phyloP scores from a whole-genome alignment of 495 filamentous ascomycete genomes.

The Sordaria brevicollis region DNA sequence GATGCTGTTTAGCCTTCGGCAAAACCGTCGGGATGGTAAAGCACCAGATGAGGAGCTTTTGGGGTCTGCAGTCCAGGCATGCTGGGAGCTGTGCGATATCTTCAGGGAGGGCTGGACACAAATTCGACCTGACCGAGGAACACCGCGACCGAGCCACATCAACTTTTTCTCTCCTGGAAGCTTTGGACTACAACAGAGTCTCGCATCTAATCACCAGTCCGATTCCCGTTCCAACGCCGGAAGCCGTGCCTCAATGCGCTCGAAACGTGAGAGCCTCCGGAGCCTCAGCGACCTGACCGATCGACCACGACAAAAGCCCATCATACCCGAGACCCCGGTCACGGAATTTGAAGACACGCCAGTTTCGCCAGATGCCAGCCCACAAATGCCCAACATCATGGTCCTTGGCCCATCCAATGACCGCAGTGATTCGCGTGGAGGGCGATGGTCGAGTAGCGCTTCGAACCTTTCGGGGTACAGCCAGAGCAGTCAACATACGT shows the following conservation, averaged over 20 bases:
- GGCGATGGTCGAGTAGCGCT: conserved; percentile 64
- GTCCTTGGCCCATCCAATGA: conserved; percentile 59
- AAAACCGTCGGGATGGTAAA: conserved; percentile 67
- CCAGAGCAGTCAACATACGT: conserved; percentile 57
- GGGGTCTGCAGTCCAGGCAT: conserved; percentile 79
- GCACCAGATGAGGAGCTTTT: conserved; percentile 70
- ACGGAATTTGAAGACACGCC: conserved; percentile 88
- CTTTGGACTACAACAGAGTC: conserved; percentile 11
- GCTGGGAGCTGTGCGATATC: conserved; percentile 91
- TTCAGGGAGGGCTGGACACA: conserved; percentile 92
- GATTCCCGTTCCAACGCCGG: conserved; percentile 25
- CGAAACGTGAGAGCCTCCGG: conserved; percentile 34
- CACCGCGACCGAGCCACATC: conserved; percentile 72
- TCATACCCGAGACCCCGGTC: conserved; percentile 73
- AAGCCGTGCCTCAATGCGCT: conserved; percentile 35
- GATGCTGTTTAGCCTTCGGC: conserved; percentile 86
- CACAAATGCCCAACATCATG: conserved; percentile 69
- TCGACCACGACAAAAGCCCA: conserved; percentile 20
- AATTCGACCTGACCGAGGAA: conserved; percentile 73
- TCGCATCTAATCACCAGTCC: conserved; percentile 15
- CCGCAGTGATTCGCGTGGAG: conserved; percentile 27
- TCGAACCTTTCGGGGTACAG: conserved; percentile 66
- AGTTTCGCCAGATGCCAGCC: conserved; percentile 65
- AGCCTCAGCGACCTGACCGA: conserved; percentile 20
- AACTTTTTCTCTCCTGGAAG: conserved; percentile 44